A percentile compares a stretch with the other conserved stretches of the same genome.
These are phyloP conservation scores for Aurantiochytrium sp. DNA, from an alignment of 108 stramenopile genomes.

Conservation along the genomic window DNA sequence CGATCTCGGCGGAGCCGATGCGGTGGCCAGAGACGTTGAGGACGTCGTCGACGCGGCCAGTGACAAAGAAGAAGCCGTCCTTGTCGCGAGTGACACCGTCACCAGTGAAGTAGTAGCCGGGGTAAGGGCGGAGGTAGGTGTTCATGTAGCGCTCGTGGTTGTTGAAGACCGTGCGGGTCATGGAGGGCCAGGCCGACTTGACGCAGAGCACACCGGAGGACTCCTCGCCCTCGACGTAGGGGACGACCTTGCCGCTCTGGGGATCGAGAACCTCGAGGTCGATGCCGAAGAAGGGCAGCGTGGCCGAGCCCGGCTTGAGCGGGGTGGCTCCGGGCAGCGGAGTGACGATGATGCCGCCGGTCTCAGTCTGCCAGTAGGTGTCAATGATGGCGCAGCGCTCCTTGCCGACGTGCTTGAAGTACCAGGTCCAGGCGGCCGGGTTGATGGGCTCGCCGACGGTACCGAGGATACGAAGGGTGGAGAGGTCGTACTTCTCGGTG, in stretches of 20 bases:
- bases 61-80: conserved; percentile 93
- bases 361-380: conserved; percentile 99
- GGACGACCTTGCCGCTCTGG: conserved; percentile 61
- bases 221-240: conserved; percentile 62
- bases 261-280: conserved; percentile 85
- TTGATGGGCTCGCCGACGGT: conserved; percentile 98
- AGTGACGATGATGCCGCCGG: conserved; percentile 88
- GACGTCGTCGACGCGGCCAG: conserved; percentile 93
- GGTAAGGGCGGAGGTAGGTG: conserved; percentile 85
- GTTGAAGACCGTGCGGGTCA: conserved; percentile 85
- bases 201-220: conserved; percentile 87
- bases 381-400: conserved; percentile 82
- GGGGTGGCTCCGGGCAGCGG: conserved; percentile 88
- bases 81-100: conserved; percentile 83
- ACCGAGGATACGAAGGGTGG: conserved; percentile 78
- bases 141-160: conserved; percentile 88
- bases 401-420: conserved; percentile 83
- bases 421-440: conserved; percentile 98
- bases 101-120: conserved; percentile 93
- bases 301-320: conserved; percentile 90
- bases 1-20: conserved; percentile 88
- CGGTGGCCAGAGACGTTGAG: conserved; percentile 91
- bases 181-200: conserved; percentile 86
- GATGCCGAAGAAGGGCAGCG: conserved; percentile 87
- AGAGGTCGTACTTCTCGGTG: conserved; percentile 76